phyloP scores from a whole-genome alignment of 148 eudicot species.

The Linanthus parryae region DNA sequence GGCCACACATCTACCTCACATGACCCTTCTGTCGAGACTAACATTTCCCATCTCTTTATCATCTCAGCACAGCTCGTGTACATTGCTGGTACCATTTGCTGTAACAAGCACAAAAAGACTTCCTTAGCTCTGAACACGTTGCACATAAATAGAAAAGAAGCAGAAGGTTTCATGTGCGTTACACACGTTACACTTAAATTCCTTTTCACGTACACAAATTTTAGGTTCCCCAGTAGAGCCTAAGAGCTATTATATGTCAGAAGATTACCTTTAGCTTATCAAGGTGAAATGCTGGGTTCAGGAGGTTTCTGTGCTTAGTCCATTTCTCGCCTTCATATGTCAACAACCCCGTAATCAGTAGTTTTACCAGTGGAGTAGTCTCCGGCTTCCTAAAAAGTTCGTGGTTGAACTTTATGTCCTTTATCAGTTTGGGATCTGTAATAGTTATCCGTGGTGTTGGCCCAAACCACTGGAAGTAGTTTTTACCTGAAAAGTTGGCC shows the following conservation, averaged over 20 bases:
- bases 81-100: too few species aligned
- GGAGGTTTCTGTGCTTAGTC: conserved; percentile 37
- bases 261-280: conserved; percentile 59
- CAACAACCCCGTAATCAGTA: conserved; percentile 31
- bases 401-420: conserved; percentile 21
- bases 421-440: conserved; percentile 29
- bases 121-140: too few species aligned
- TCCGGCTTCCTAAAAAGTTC: conserved; percentile 27
- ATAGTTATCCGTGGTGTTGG: conserved; percentile 5
- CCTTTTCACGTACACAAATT: too few species aligned
- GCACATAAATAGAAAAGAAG: too few species aligned
- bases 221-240: too few species aligned
- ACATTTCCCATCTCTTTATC: neutral
- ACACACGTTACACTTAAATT: too few species aligned
- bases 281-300: conserved; percentile 46
- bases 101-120: too few species aligned
- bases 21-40: neutral
- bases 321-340: conserved; percentile 40
- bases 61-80: neutral
- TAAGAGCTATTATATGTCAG: too few species aligned
- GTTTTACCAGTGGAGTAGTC: conserved; percentile 21
- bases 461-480: conserved; percentile 5
- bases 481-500: neutral
- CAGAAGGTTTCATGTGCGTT: too few species aligned
- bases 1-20: neutral